A percentile compares a stretch with the other conserved stretches of the same genome.
Evolutionary conservation across 495 filamentous ascomycete species (phyloP).

Genomic region (Hypomontagnella submonticulosa): DNA sequence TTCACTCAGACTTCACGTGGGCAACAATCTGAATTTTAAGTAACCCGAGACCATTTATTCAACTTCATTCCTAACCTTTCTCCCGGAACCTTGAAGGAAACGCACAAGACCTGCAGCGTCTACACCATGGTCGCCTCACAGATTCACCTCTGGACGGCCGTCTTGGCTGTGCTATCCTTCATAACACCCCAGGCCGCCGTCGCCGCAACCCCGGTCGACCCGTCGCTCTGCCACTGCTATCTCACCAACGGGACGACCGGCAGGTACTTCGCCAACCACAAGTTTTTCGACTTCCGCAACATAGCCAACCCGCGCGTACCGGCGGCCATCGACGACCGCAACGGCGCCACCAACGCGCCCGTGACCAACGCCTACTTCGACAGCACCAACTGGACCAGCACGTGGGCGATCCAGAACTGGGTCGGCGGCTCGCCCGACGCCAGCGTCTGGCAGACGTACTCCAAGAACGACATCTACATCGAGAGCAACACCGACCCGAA

Average conservation of each 20-base stretch:
- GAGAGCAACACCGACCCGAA: constrained; percentile 49
- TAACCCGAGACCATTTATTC: neutral
- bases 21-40: neutral
- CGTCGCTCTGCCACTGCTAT: constrained; percentile 59
- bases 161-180: neutral
- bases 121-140: constrained; percentile 23
- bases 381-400: constrained; percentile 53
- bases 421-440: constrained; percentile 52
- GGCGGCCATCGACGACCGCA: constrained; percentile 44
- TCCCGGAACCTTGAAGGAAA: constrained; percentile 1
- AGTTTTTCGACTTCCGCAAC: constrained; percentile 75
- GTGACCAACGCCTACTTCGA: constrained; percentile 56
- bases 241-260: constrained; percentile 54
- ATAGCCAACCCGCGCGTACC: constrained; percentile 54
- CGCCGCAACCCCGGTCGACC: constrained; percentile 2
- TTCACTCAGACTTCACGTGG: neutral
- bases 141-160: neutral
- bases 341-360: constrained; percentile 43
- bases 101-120: constrained; percentile 4
- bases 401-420: constrained; percentile 72
- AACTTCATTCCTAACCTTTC: neutral
- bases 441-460: constrained; percentile 67
- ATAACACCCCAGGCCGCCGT: neutral
- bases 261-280: constrained; percentile 69
- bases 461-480: constrained; percentile 73